A percentile compares a stretch with the other conserved stretches of the same genome.
Evolutionary conservation across 495 filamentous ascomycete species (phyloP).

Genomic region (Aspergillus affinis): DNA sequence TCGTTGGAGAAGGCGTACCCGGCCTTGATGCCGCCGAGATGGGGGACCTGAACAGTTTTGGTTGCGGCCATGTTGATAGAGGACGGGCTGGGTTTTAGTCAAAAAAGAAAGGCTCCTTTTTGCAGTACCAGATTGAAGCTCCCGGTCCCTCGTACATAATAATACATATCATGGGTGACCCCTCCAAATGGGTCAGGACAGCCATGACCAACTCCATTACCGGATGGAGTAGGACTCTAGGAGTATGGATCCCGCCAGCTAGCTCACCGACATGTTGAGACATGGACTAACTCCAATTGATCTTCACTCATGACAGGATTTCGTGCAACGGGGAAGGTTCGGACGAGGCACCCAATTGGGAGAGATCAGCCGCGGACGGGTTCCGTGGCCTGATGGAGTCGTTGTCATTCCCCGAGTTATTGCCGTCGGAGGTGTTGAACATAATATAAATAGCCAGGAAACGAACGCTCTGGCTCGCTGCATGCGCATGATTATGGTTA

Average conservation of each 20-base stretch:
- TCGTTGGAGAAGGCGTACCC: slow-evolving; percentile 49
- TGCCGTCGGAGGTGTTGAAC: background rate
- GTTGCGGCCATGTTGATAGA: slow-evolving; percentile 8
- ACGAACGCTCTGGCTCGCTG: background rate
- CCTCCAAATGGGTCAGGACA: background rate
- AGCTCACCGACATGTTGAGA: background rate
- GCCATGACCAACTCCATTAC: background rate
- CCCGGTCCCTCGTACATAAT: background rate
- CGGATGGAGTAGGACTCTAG: background rate
- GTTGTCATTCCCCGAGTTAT: background rate
- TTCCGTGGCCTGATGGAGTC: background rate
- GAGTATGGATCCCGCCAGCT: background rate
- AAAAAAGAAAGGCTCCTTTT: background rate
- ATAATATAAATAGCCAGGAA: background rate
- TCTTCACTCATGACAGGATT: background rate
- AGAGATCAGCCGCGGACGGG: background rate
- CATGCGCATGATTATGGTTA: background rate
- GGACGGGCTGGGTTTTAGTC: background rate
- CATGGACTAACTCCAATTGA: background rate
- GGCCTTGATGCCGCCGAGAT: slow-evolving; percentile 55
- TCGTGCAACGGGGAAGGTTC: background rate
- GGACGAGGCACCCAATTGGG: background rate
- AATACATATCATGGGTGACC: background rate
- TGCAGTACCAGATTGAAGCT: background rate
- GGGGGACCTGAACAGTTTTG: slow-evolving; percentile 49